phyloP scores from a whole-genome alignment of 495 filamentous ascomycete genomes.

The Parathielavia appendiculata region DNA sequence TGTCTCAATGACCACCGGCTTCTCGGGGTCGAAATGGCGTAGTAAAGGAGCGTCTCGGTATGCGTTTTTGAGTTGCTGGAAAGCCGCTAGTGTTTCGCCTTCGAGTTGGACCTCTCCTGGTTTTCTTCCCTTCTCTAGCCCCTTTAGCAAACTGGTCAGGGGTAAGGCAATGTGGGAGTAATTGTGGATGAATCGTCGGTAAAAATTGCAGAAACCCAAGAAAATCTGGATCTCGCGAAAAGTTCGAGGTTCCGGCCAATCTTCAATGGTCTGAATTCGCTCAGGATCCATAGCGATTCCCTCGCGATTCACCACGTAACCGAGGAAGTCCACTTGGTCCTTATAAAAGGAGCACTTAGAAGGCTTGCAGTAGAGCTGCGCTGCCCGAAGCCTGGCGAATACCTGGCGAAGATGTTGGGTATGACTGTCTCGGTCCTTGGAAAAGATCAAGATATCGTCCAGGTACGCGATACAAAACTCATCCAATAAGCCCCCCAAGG shows the following conservation, averaged over 20 bases:
- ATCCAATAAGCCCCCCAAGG: neutral
- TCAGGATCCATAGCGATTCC: conserved; percentile 1
- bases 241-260: neutral
- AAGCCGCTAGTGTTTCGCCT: too few relatives aligned
- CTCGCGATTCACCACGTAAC: neutral
- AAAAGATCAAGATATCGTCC: conserved; percentile 1
- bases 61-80: neutral
- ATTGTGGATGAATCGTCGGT: conserved; percentile 10
- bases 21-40: neutral
- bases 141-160: neutral
- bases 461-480: neutral
- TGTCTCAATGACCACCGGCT: neutral
- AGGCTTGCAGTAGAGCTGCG: neutral
- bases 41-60: neutral
- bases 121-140: neutral
- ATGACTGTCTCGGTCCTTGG: neutral
- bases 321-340: neutral
- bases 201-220: conserved; percentile 19
- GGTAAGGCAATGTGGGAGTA: neutral
- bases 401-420: neutral
- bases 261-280: conserved; percentile 2
- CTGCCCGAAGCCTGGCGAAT: neutral
- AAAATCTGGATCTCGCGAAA: neutral
- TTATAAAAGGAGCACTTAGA: conserved; percentile 1
- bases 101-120: too few relatives aligned